A percentile compares a stretch with the other conserved stretches of the same genome.
These are phyloP conservation scores for Ascochyta clinopodiicola DNA, from an alignment of 2,329 filamentous ascomycete species.

Conservation along the genomic window DNA sequence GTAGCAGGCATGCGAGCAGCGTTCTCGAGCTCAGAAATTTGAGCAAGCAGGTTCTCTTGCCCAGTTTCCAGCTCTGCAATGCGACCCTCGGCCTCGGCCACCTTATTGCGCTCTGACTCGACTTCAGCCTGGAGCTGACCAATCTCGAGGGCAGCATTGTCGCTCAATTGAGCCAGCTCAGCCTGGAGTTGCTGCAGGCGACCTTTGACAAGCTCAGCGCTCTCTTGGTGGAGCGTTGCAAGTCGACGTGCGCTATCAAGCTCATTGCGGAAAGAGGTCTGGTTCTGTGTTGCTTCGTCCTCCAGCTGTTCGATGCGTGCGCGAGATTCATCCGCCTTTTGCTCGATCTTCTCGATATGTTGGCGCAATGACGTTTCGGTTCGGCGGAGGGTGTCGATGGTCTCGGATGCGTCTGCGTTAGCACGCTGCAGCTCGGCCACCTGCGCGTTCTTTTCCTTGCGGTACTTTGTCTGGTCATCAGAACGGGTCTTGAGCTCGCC, in stretches of 20 bases:
- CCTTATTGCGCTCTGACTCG: slow-evolving; percentile 63
- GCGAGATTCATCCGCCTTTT: slow-evolving; percentile 85
- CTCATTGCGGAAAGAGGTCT: slow-evolving; percentile 86
- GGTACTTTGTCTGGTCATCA: slow-evolving; percentile 83
- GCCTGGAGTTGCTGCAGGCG: slow-evolving; percentile 74
- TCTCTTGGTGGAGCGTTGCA: slow-evolving; percentile 80
- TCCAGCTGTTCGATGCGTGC: slow-evolving; percentile 83
- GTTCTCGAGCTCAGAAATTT: slow-evolving; percentile 54
- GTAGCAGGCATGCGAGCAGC: slow-evolving; percentile 54
- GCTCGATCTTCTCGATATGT: slow-evolving; percentile 81
- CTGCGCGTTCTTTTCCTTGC: slow-evolving; percentile 91
- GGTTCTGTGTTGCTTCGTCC: slow-evolving; percentile 79
- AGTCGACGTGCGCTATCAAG: slow-evolving; percentile 81
- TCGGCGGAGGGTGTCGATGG: slow-evolving; percentile 77
- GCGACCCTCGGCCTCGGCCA: slow-evolving; percentile 66
- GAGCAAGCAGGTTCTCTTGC: slow-evolving; percentile 66
- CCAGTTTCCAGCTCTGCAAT: slow-evolving; percentile 70
- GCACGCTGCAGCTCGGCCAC: slow-evolving; percentile 87
- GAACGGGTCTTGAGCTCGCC: slow-evolving; percentile 89
- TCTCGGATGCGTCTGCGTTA: slow-evolving; percentile 82
- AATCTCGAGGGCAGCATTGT: slow-evolving; percentile 68
- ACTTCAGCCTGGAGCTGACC: slow-evolving; percentile 58
- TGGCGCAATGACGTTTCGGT: slow-evolving; percentile 81
- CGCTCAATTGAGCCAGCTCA: slow-evolving; percentile 67
- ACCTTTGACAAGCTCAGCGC: slow-evolving; percentile 73